Evolutionary conservation across 1,139 yeast genomes (phyloP).

Genomic region (Hemisphaericaspora xylofermentans): DNA sequence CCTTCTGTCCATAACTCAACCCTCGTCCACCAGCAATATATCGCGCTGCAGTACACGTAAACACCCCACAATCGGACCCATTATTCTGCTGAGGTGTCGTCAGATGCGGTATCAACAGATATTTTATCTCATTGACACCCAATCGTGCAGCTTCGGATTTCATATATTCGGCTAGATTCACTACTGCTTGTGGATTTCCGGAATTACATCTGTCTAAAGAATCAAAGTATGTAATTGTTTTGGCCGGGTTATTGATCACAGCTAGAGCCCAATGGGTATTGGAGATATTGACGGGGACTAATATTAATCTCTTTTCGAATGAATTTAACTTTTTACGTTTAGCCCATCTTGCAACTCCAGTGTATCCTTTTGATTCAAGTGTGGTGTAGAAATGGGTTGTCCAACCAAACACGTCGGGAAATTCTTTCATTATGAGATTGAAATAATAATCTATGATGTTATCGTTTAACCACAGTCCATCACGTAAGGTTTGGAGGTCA

Average conservation of each 20-base stretch:
- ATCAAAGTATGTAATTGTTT: conserved; percentile 70
- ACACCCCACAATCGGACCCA: conserved; percentile 95
- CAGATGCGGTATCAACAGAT: conserved; percentile 33
- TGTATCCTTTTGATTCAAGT: conserved; percentile 68
- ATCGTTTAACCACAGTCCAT: conserved; percentile 86
- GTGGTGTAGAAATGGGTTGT: conserved; percentile 86
- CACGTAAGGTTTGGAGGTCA: conserved; percentile 71
- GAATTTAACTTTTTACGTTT: conserved; percentile 76
- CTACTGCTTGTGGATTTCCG: conserved; percentile 57
- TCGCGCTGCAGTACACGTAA: conserved; percentile 77
- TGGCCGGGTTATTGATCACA: conserved; percentile 61
- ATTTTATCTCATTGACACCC: conserved; percentile 34
- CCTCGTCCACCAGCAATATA: conserved; percentile 50
- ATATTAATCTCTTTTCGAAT: conserved; percentile 58
- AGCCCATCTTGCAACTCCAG: conserved; percentile 87
- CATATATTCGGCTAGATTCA: conserved; percentile 59
- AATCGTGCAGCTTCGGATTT: conserved; percentile 51
- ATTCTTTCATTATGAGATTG: conserved; percentile 47
- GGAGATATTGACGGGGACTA: conserved; percentile 81
- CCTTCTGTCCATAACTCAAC: conserved; percentile 61
- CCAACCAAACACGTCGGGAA: conserved; percentile 61
- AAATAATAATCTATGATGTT: conserved; percentile 83
- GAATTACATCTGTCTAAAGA: conserved; percentile 54
- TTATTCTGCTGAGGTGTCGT: conserved; percentile 83
- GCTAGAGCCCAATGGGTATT: conserved; percentile 94